Conservation (phyloP, 2,329 filamentous ascomycete genomes). For the Monilinia fructicola region DNA sequence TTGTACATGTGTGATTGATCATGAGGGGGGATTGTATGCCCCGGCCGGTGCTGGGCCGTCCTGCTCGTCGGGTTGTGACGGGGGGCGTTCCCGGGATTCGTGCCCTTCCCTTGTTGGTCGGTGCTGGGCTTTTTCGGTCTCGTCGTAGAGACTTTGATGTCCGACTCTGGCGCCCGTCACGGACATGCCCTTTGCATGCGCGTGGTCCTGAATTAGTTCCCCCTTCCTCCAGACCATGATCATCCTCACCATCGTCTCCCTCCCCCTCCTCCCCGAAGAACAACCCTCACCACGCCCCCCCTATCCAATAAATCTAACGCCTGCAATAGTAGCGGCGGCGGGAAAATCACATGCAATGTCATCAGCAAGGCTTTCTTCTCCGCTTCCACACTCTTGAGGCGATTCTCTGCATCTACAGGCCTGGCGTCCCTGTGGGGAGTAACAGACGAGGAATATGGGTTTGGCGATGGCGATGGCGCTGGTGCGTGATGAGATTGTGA, state of each 20-base stretch:
- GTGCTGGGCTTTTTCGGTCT: background rate
- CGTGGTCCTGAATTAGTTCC: conserved; percentile 14
- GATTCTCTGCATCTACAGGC: conserved; percentile 21
- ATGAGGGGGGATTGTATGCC: background rate
- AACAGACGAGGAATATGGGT: no score
- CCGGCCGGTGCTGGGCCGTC: background rate
- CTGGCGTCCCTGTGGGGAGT: no score
- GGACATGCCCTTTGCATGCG: background rate
- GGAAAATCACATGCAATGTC: conserved; percentile 75
- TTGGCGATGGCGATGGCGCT: no score
- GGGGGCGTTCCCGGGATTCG: background rate
- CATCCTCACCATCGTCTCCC: conserved; percentile 21
- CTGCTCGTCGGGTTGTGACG: background rate
- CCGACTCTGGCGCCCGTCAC: conserved; percentile 23
- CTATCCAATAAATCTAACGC: conserved; percentile 87
- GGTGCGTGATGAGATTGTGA: background rate
- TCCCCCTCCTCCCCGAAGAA: conserved; percentile 29
- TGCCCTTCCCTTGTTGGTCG: background rate
- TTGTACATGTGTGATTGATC: background rate
- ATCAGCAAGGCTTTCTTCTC: conserved; percentile 48
- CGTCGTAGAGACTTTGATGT: background rate
- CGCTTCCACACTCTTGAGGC: conserved; percentile 30
- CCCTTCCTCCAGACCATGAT: background rate
- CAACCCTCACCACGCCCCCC: conserved; percentile 61
- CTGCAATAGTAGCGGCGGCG: conserved; percentile 69